A percentile compares a stretch with the other conserved stretches of the same genome.
Evolutionary conservation across 495 filamentous ascomycete genomes (phyloP).

Genomic region (Hypoxylon cercidicola): DNA sequence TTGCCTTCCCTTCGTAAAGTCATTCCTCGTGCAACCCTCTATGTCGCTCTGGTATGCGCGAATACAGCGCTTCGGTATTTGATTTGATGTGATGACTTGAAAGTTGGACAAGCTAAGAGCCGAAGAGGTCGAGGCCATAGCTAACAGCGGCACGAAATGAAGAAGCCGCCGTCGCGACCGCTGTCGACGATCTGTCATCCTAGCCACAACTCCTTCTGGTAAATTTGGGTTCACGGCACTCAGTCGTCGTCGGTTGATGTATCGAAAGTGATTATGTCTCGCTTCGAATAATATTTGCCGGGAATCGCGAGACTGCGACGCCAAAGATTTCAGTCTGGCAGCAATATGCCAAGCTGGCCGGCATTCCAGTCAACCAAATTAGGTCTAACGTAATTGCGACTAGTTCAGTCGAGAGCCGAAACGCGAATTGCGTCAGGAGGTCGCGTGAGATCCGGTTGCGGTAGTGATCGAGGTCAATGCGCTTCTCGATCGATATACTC

Average conservation of each 20-base stretch:
- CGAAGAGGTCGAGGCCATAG: constrained; percentile 49
- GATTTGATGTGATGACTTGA: constrained; percentile 50
- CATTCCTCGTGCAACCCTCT: constrained; percentile 44
- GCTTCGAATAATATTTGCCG: neutral
- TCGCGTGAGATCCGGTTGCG: constrained; percentile 5
- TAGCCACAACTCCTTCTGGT: constrained; percentile 12
- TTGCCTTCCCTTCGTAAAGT: constrained; percentile 47
- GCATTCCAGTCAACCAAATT: constrained; percentile 8
- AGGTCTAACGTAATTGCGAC: constrained; percentile 7
- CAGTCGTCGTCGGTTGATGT: neutral
- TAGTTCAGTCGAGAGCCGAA: constrained; percentile 34
- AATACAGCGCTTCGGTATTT: constrained; percentile 51
- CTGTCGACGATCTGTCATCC: constrained; percentile 36
- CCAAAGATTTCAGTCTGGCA: constrained; percentile 3
- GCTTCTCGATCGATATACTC: constrained; percentile 18
- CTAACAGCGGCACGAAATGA: constrained; percentile 38
- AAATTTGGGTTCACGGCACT: neutral
- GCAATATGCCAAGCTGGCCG: constrained; percentile 9
- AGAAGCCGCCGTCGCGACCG: constrained; percentile 37
- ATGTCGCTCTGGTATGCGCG: constrained; percentile 52
- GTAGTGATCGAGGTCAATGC: constrained; percentile 7
- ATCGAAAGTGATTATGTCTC: constrained; percentile 6
- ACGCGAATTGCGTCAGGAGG: constrained; percentile 37
- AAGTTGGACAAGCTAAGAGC: constrained; percentile 53
- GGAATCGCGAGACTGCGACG: neutral